Evolutionary conservation across 2,329 filamentous ascomycete species (phyloP), one percentile per base, ranked within the genome.

Genomic region (Microsporum audouinii): DNA sequence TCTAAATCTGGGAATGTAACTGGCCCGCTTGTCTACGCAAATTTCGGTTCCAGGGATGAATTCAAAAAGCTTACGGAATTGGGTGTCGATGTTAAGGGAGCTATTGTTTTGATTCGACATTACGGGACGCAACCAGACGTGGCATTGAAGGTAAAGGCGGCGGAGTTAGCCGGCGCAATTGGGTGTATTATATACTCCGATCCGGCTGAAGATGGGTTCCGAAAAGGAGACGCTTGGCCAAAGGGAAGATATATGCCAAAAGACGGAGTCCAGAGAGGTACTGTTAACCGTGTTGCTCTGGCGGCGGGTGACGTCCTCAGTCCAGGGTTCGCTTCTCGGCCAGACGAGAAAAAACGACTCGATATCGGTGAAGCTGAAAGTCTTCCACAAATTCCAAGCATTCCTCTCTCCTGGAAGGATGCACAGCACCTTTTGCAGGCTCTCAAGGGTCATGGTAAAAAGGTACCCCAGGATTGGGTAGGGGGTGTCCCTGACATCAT

Each of bases 141-240:
- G 4, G 88, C 84, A 1, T 76, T 95, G 67, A 96, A 97, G 73
- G 83, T 99, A 68, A 95, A 92, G 75, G 88, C 89, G 7, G 94
- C 94, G 0, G 89, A 96, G 73, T 72, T 89, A 67, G 89, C 88
- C 12, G 94, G 94, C 1, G 94, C 91, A 65, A 84, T 81, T 1
- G 94, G 92, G 12, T 95, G 90, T 68, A 83, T 99, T 61, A 88
- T 96, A 62, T 99, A 96, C 77, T 95, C 87, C 58, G 94, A 97
- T 71, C 92, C 92, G 0, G 80, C 82, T 1, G 88, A 96, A 58
- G 88, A 95, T 70, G 91, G 91, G 0, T 94, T 91, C 68, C 73
- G 82, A 33, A 83, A 83, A 66, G 91, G 91, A 2, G 79, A 84
- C 0, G 80, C 84, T 0, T 91, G 86, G 66, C 91, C 92, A 0